These are phyloP conservation scores for Barnettozyma vustinii DNA, from an alignment of 805 yeast species.

Conservation along the genomic window DNA sequence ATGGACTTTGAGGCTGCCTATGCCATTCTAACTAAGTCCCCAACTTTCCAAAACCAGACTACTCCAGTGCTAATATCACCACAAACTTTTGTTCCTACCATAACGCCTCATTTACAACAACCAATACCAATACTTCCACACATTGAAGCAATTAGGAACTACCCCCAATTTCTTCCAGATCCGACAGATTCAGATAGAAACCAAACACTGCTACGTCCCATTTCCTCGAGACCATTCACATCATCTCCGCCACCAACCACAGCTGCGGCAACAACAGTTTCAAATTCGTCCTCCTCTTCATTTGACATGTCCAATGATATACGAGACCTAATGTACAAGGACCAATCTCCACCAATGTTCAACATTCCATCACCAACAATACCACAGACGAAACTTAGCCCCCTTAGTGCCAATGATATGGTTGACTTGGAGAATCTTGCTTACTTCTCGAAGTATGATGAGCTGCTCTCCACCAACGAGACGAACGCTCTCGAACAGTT, in stretches of 20 bases:
- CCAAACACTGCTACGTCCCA: background rate
- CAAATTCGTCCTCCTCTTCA: background rate
- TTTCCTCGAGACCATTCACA: background rate
- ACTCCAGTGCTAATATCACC: constrained; percentile 2
- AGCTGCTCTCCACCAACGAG: constrained; percentile 24
- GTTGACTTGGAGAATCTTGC: constrained; percentile 15
- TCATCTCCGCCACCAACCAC: background rate
- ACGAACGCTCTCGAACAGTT: constrained; percentile 25
- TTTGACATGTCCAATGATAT: constrained; percentile 4
- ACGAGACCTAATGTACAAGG: constrained; percentile 10
- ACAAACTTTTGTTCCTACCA: constrained; percentile 1
- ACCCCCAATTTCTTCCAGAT: background rate
- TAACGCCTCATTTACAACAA: background rate
- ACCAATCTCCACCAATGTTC: constrained; percentile 14
- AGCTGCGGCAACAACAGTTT: background rate
- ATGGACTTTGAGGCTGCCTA: constrained; percentile 27
- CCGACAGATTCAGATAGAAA: background rate
- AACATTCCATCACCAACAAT: constrained; percentile 1
- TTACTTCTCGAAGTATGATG: constrained; percentile 17
- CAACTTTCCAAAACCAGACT: constrained; percentile 9
- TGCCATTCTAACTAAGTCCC: constrained; percentile 23
- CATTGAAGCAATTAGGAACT: background rate
- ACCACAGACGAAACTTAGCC: background rate
- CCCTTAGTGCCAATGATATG: constrained; percentile 1
- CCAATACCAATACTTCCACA: constrained; percentile 3